Evolutionary conservation across 2,329 filamentous ascomycete species (phyloP), one percentile per base, ranked within the genome.

Genomic region (Alternaria triticimaculans): DNA sequence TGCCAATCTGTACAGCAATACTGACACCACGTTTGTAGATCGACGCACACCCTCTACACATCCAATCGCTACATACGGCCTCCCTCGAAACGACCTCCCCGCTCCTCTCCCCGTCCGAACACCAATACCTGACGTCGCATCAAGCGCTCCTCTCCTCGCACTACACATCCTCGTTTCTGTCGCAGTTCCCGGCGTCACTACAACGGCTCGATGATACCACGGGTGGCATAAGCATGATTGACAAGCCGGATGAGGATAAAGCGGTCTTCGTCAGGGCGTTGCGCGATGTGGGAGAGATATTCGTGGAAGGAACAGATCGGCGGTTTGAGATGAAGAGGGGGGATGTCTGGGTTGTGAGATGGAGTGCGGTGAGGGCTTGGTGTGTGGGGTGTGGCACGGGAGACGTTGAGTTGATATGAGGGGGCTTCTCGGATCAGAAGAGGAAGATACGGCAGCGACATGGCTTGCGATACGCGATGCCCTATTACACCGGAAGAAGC

Each of bases 171-270:
- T 95, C 92, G 1, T 99, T 99, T 75, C 85, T 99, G 15, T 87
- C 86, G 0, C 89, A 91, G 12, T 97, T 99, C 72, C 96, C 96
- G 0, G 82, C 87, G 14, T 85, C 88, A 49, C 80, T 99, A 72
- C 91, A 95, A 79, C 90, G 94, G 70, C 83, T 99, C 58, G 96
- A 98, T 81, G 96, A 99, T 82, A 92, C 92, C 14, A 90, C 92
- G 0, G 95, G 94, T 28, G 94, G 94, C 10, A 90, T 95, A 60
- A 94, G 88, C 82, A 99, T 99, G 96, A 88, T 98, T 28, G 94
- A 97, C 76, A 85, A 87, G 3, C 96, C 96, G 0, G 96, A 98
- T 77, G 82, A 89, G 51, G 92, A 96, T 64, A 86, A 87, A 2
- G 93, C 93, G 8, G 94, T 98, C 3, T 97, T 99, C 80, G 89